phyloP scores from a whole-genome alignment of 768 basidiomycete genomes.

The Xerocomus brunneocitrinus region DNA sequence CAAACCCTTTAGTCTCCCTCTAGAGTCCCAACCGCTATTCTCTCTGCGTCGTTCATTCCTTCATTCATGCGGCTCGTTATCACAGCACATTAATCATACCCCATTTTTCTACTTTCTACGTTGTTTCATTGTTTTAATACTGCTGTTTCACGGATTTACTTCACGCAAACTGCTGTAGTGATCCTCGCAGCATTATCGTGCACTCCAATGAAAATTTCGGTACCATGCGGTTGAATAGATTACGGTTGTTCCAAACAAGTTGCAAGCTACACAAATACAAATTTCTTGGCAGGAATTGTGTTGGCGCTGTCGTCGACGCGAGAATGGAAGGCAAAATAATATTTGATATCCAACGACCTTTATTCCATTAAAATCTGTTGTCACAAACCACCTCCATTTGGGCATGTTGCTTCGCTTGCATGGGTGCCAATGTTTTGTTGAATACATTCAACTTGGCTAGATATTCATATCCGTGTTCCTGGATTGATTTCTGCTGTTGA shows the following conservation, averaged over 20 bases:
- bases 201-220: neutral
- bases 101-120: neutral
- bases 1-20: constrained; percentile 10
- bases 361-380: too few species aligned
- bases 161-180: neutral
- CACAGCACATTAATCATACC: constrained; percentile 14
- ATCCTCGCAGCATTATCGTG: neutral
- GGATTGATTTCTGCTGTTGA: too few species aligned
- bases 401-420: too few species aligned
- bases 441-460: too few species aligned
- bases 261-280: neutral
- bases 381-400: too few species aligned
- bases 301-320: too few species aligned
- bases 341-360: too few species aligned
- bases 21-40: constrained; percentile 3
- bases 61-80: neutral
- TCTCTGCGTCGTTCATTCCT: constrained; percentile 16
- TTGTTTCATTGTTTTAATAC: neutral
- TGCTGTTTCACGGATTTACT: neutral
- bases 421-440: too few species aligned
- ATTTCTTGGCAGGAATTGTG: neutral
- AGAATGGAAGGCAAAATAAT: too few species aligned
- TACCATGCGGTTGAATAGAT: neutral
- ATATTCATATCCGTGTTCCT: too few species aligned
- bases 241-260: neutral